A percentile compares a stretch with the other conserved stretches of the same genome.
phyloP scores from a whole-genome alignment of 2,329 filamentous ascomycete species.

The Fusarium pseudonygamai region DNA sequence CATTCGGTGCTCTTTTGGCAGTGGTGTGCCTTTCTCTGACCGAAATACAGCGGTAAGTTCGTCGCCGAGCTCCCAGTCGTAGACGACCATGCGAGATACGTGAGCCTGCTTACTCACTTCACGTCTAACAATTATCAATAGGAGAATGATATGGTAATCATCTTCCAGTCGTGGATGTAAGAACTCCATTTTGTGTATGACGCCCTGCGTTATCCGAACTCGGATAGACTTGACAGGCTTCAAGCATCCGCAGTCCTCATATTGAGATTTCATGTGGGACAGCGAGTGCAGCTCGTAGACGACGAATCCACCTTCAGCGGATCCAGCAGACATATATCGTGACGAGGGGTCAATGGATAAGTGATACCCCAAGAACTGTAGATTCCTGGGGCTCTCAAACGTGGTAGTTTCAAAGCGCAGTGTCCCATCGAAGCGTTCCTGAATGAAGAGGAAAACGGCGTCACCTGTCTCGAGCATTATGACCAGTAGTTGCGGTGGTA shows the following conservation, averaged over 20 bases:
- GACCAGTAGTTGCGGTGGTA: slow-evolving; percentile 84
- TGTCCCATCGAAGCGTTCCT: slow-evolving; percentile 52
- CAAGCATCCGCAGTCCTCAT: slow-evolving; percentile 55
- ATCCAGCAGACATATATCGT: slow-evolving; percentile 73
- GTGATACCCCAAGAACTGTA: slow-evolving; percentile 68
- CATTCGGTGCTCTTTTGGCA: slow-evolving; percentile 64
- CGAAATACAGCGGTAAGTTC: slow-evolving; percentile 57
- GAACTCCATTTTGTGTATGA: slow-evolving; percentile 90
- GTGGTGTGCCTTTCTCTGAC: slow-evolving; percentile 58
- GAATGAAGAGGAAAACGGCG: slow-evolving; percentile 79
- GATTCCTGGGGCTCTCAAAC: slow-evolving; percentile 67
- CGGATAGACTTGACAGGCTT: slow-evolving; percentile 64
- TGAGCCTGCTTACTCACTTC: slow-evolving; percentile 44
- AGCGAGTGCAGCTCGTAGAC: slow-evolving; percentile 75
- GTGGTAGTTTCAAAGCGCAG: slow-evolving; percentile 70
- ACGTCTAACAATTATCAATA: slow-evolving; percentile 67
- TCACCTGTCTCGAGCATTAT: slow-evolving; percentile 79
- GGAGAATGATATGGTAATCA: slow-evolving; percentile 76
- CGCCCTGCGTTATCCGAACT: slow-evolving; percentile 66
- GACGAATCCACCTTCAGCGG: slow-evolving; percentile 74
- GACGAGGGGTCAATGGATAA: slow-evolving; percentile 83
- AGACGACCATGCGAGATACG: slow-evolving; percentile 62
- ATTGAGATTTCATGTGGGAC: slow-evolving; percentile 60
- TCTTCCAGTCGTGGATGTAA: slow-evolving; percentile 76
- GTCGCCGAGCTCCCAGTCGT: slow-evolving; percentile 68